Evolutionary conservation across 805 yeast species (phyloP).

Genomic region (Yamadazyma endophytica): DNA sequence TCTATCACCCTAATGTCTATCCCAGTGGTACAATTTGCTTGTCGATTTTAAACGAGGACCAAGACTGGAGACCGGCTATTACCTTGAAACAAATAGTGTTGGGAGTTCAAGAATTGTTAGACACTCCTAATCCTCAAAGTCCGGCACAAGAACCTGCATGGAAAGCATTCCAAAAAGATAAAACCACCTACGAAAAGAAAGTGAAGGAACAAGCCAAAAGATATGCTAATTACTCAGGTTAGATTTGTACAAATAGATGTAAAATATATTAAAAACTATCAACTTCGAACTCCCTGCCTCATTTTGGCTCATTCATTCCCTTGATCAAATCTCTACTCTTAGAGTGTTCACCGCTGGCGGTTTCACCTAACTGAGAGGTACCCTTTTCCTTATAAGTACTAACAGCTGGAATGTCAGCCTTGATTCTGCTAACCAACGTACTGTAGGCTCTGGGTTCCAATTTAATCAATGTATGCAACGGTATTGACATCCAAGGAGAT

Average conservation of each 20-base stretch:
- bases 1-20: constrained; percentile 95
- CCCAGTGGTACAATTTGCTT: constrained; percentile 97
- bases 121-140: constrained; percentile 87
- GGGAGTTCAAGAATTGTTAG: constrained; percentile 89
- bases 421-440: constrained; percentile 82
- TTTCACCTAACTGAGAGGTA: constrained; percentile 61
- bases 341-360: constrained; percentile 27
- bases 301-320: constrained; percentile 21
- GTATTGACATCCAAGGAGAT: constrained; percentile 98
- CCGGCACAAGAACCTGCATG: constrained; percentile 99
- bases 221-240: constrained; percentile 42
- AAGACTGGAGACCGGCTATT: constrained; percentile 98
- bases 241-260: background rate
- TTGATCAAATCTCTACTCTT: constrained; percentile 51
- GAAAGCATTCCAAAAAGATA: constrained; percentile 74
- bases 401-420: constrained; percentile 97
- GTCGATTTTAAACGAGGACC: constrained; percentile 87
- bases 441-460: constrained; percentile 94
- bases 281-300: too few relatives aligned
- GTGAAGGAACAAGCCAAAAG: constrained; percentile 77
- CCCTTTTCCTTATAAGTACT: constrained; percentile 96
- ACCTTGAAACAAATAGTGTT: constrained; percentile 82
- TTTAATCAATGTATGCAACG: constrained; percentile 89
- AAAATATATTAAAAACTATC: too few relatives aligned
- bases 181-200: constrained; percentile 63